These are phyloP conservation scores for Tilletiopsis washingtonensis DNA, from an alignment of 1,284 basidiomycete genomes.

Conservation along the genomic window DNA sequence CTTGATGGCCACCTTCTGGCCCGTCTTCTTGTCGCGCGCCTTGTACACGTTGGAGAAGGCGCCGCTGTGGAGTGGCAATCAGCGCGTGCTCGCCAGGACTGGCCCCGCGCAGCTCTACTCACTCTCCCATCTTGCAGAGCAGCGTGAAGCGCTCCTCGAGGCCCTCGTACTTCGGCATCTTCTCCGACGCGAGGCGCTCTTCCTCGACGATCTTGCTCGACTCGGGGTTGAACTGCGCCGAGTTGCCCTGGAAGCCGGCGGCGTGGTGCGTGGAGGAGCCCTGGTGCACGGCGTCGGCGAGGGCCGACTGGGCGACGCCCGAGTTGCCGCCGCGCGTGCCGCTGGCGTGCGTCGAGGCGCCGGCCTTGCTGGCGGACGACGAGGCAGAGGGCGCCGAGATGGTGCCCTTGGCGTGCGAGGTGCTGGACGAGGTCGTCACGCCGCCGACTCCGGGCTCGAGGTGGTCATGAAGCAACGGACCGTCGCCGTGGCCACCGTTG, in stretches of 20 bases:
- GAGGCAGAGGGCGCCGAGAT: not conserved
- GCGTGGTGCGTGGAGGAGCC: not conserved
- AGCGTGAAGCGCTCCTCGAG: conserved; percentile 38
- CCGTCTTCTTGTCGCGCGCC: conserved; percentile 68
- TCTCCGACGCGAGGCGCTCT: conserved; percentile 32
- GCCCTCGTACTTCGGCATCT: conserved; percentile 39
- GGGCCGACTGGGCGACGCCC: not conserved
- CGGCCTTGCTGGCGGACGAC: not conserved
- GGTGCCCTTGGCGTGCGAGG: not conserved
- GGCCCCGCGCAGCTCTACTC: conserved; percentile 10
- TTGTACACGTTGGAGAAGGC: conserved; percentile 99
- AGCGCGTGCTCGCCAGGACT: conserved; percentile 48
- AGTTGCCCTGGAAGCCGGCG: too few relatives aligned
- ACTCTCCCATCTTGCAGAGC: conserved; percentile 41
- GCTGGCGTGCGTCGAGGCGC: not conserved
- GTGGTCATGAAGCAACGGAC: too few relatives aligned
- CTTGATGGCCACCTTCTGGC: conserved; percentile 87
- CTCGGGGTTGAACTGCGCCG: conserved; percentile 25
- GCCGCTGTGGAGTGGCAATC: conserved; percentile 51
- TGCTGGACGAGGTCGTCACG: not conserved
- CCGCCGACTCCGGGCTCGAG: not conserved
- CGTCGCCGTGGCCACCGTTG: not conserved
- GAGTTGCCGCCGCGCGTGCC: not conserved
- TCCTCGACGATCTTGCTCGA: conserved; percentile 36
- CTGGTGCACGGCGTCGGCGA: not conserved